These are phyloP conservation scores for Pelargonium myrrhifolium DNA, from an alignment of 441 rosid species.

Conservation along the genomic window DNA sequence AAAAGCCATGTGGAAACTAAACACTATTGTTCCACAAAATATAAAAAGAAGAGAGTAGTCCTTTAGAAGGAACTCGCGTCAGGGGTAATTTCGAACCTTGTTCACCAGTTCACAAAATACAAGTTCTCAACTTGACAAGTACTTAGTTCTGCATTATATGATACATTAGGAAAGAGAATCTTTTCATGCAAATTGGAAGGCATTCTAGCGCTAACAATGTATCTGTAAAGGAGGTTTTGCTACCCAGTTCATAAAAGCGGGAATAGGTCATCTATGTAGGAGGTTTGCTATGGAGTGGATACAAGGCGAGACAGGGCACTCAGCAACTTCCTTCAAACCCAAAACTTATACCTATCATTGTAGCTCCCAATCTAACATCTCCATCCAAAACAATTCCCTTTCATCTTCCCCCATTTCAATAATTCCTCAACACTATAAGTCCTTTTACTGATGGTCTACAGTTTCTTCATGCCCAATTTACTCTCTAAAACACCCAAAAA, in stretches of 20 bases:
- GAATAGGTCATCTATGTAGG: not conserved
- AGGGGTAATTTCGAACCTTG: no score
- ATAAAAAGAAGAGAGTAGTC: no score
- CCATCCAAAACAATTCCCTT: not conserved
- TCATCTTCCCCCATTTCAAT: not conserved
- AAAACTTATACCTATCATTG: not conserved
- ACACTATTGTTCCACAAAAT: no score
- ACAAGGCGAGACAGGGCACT: no score
- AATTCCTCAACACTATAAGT: not conserved
- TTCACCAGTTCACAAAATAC: no score
- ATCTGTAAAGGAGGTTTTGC: no score
- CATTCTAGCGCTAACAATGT: not conserved
- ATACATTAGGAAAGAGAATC: not conserved
- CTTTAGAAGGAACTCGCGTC: no score
- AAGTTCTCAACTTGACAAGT: no score
- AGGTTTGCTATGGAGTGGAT: not conserved
- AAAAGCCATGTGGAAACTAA: no score
- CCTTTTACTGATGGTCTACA: not conserved
- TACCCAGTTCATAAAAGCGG: not conserved
- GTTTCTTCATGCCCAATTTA: not conserved
- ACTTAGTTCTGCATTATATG: not conserved
- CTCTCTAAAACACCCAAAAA: not conserved
- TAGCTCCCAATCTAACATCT: not conserved
- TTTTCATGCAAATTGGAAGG: not conserved
- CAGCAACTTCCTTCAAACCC: no score